Evolutionary conservation across 352 stramenopile species (phyloP).

Genomic region (Phytophthora sojae): DNA sequence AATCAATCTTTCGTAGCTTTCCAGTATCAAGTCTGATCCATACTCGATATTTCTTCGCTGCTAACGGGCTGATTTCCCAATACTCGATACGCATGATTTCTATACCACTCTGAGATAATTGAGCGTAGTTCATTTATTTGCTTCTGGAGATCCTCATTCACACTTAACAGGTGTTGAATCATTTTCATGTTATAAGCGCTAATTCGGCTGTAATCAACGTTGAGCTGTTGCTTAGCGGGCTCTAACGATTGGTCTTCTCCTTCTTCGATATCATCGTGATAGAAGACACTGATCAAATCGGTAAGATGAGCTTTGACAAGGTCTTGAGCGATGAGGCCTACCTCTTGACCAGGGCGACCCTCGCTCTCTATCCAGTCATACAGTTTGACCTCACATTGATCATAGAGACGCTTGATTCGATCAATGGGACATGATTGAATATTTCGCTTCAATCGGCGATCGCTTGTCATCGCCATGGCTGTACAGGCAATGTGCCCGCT

Average conservation of each 20-base stretch:
- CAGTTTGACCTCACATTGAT: neutral
- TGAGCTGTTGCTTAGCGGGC: conserved; percentile 12
- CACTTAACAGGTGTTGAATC: conserved; percentile 13
- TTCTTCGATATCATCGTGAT: conserved; percentile 18
- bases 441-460: neutral
- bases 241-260: conserved; percentile 9
- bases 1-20: no score
- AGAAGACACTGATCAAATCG: conserved; percentile 11
- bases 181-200: conserved; percentile 19
- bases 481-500: neutral
- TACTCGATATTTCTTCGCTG: no score
- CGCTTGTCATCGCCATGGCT: neutral
- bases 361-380: neutral
- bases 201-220: conserved; percentile 22
- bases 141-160: neutral
- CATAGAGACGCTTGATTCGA: neutral
- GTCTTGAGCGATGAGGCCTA: neutral
- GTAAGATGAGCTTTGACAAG: conserved; percentile 12
- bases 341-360: neutral
- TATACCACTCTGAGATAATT: no score
- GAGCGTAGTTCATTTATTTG: no score
- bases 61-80: no score
- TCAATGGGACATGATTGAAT: neutral
- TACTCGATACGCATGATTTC: no score
- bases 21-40: no score